A percentile compares a stretch with the other conserved stretches of the same genome.
phyloP scores from a whole-genome alignment of 2,329 filamentous ascomycete species.

The Capronia epimyces region DNA sequence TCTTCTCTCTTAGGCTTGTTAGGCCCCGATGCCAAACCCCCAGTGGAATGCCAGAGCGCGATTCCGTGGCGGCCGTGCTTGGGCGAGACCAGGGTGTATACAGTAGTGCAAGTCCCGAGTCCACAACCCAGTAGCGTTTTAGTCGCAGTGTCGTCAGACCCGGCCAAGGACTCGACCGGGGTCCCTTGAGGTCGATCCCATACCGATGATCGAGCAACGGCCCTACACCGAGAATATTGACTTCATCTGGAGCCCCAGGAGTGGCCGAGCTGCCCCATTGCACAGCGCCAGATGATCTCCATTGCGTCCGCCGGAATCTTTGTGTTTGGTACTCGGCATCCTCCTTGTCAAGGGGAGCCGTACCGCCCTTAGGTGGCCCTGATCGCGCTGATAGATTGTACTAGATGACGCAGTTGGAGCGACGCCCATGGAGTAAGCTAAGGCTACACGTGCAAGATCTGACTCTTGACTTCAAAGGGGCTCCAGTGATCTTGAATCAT shows the following conservation, averaged over 20 bases:
- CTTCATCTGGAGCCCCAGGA: not conserved
- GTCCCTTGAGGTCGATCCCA: constrained; percentile 16
- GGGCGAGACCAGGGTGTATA: constrained; percentile 17
- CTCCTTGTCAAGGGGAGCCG: not conserved
- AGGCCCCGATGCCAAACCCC: constrained; percentile 16
- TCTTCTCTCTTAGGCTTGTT: constrained; percentile 14
- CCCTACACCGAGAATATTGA: not conserved
- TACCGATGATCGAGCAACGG: constrained; percentile 17
- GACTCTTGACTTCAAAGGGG: not conserved
- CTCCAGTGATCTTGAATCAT: not conserved
- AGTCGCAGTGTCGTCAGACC: constrained; percentile 22
- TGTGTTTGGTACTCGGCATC: not conserved
- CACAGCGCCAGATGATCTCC: not conserved
- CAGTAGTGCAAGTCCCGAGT: not conserved
- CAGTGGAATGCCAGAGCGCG: constrained; percentile 20
- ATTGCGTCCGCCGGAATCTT: not conserved
- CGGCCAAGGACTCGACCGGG: constrained; percentile 11
- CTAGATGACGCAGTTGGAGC: not conserved
- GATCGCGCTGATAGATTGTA: not conserved
- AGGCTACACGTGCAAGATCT: not conserved
- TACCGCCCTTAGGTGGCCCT: no score
- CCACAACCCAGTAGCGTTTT: not conserved
- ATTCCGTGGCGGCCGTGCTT: constrained; percentile 15
- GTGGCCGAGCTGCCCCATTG: not conserved
- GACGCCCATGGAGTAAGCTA: not conserved